Evolutionary conservation across 148 eudicot species (phyloP), one percentile per base, ranked within the genome.

Genomic region (Amaranthus cruentus): DNA sequence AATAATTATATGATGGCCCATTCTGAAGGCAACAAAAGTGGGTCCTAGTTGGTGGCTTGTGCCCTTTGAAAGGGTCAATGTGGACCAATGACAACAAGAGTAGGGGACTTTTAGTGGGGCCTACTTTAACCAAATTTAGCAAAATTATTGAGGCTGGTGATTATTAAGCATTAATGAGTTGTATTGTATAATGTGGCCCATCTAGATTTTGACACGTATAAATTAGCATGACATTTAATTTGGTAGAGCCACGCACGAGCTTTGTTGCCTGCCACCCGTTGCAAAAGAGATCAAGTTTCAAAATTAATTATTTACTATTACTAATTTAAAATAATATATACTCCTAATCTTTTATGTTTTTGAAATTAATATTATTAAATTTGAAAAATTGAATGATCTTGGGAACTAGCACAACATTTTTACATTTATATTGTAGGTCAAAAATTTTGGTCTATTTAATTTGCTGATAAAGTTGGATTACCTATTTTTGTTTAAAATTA

Each of bases 101-200:
- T 53, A 52, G 63, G 64, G 80, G 71, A 56, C 55, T 52, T 14
- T 11, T 57, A 62, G 75, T 52, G 68, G 78, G 75, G 11, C 79
- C 79, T 55, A 54, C 55, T 5, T 43, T 58, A 65, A 57, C 76
- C 48, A 72, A 66, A 54, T 52, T 51, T 28, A 43, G 47, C 67
- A 72, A 54, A 55, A 78, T 78, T 14, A 78, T 78, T 72, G 15
- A 68, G 61, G 47, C 50, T 55, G n/a, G 64, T 77, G 67, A 78
- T 72, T 72, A 55, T 72, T 72, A 55, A 78, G 13, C 53, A 58
- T 11, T 72, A 13, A 56, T 78, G 67, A 72, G 80, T 54, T 78
- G 80, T 72, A 8, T 66, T 66, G 76, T 58, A 64, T 46, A 51
- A 3, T 51, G 80, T 78, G 80, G 66, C 67, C 76, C 72, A 18